Percentiles rank a stretch among this genome's conserved stretches.
These are phyloP conservation scores for Saccharomyces hybrid DNA, from an alignment of 1,139 yeast genomes.

Conservation along the genomic window DNA sequence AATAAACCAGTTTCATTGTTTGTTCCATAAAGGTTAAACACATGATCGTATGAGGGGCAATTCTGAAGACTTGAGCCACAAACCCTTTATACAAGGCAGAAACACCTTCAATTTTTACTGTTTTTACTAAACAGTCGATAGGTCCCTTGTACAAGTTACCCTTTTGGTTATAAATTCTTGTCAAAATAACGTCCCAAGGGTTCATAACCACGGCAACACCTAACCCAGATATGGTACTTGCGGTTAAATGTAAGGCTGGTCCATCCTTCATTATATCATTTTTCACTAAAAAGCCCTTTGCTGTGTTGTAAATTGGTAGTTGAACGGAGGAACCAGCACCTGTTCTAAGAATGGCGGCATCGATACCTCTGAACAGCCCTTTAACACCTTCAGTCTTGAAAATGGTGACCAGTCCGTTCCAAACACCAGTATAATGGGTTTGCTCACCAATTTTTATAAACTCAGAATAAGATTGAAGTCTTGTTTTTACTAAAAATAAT, in stretches of 20 bases:
- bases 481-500: slow-evolving; percentile 79
- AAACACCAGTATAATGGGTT: slow-evolving; percentile 66
- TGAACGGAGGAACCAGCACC: slow-evolving; percentile 96
- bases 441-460: slow-evolving; percentile 77
- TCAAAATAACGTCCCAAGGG: slow-evolving; percentile 92
- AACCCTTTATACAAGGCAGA: slow-evolving; percentile 89
- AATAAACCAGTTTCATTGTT: slow-evolving; percentile 57
- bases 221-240: slow-evolving; percentile 76
- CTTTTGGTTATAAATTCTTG: slow-evolving; percentile 90
- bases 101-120: slow-evolving; percentile 75
- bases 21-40: slow-evolving; percentile 94
- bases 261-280: slow-evolving; percentile 52
- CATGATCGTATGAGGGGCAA: slow-evolving; percentile 90
- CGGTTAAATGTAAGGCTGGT: slow-evolving; percentile 59
- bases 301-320: slow-evolving; percentile 77
- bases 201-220: slow-evolving; percentile 95
- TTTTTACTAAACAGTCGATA: slow-evolving; percentile 77
- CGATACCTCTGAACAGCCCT: slow-evolving; percentile 85
- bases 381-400: slow-evolving; percentile 59
- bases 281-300: slow-evolving; percentile 47
- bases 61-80: slow-evolving; percentile 82
- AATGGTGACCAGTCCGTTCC: slow-evolving; percentile 63
- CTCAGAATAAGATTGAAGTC: slow-evolving; percentile 85
- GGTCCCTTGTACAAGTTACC: slow-evolving; percentile 84
- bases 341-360: slow-evolving; percentile 88